Conservation (phyloP, 1,284 basidiomycete species). For the Violaceomyces palustris region DNA sequence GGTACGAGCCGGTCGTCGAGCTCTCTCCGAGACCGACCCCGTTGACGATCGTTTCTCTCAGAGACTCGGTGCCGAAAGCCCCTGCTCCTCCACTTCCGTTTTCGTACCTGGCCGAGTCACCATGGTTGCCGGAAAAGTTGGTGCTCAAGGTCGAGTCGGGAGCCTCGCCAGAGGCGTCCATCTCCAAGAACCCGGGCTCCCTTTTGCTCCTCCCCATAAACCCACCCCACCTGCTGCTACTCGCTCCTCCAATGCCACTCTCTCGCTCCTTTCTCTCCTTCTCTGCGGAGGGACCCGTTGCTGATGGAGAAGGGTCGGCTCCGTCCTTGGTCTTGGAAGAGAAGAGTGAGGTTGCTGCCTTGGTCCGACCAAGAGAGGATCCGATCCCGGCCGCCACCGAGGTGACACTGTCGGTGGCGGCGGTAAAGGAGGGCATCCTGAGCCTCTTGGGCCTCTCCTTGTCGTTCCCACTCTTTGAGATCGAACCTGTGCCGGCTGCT, state of each 20-base stretch:
- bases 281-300: slow-evolving; percentile 11
- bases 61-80: too few relatives aligned
- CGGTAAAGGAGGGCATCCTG: slow-evolving; percentile 24
- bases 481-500: too few relatives aligned
- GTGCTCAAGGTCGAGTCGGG: neutral
- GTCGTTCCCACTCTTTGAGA: too few relatives aligned
- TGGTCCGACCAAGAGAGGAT: slow-evolving; percentile 9
- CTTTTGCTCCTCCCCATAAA: slow-evolving; percentile 13
- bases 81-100: too few relatives aligned
- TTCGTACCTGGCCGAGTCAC: too few relatives aligned
- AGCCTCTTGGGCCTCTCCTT: slow-evolving; percentile 9
- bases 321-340: neutral
- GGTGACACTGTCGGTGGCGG: slow-evolving; percentile 11
- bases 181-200: slow-evolving; percentile 10
- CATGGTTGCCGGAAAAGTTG: neutral
- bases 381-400: slow-evolving; percentile 17
- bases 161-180: neutral
- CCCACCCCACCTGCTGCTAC: slow-evolving; percentile 18
- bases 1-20: neutral
- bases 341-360: slow-evolving; percentile 3
- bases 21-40: neutral
- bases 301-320: too few relatives aligned
- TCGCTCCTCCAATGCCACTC: too few relatives aligned
- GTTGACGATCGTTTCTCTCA: neutral
- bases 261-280: slow-evolving; percentile 7